Base-by-base conservation (phyloP, 2,329 filamentous ascomycete genomes). In the Chrysosporium keratinophilum region DNA sequence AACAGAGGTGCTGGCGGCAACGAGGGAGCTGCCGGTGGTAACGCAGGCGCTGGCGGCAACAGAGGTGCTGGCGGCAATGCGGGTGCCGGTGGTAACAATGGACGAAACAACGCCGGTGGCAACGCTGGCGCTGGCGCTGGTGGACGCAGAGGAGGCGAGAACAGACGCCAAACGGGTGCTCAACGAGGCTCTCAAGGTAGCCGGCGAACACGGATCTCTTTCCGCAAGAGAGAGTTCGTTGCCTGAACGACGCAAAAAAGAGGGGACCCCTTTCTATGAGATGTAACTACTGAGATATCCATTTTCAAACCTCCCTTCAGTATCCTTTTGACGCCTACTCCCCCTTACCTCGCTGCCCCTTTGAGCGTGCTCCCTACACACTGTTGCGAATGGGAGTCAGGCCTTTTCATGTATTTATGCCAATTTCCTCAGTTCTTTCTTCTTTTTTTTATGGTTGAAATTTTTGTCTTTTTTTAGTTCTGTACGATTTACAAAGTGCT, bases 401-500 rank as follows among this genome's bases (percentile, higher is more conserved):
- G 3, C 23, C 11, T 37, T 51, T 50, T 52, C 37, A 45, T 52
- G 50, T 52, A 45, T 39, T 50, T 43, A 50, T 34, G 48, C 48
- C 48, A 33, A 42, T 50, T 45, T 51, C 23, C 23, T 28, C 23
- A 28, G 23, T 28, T 37, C 31, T 44, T 43, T 37, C 50, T 42
- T 3, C 31, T 15, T 42, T 20, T 50, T 35, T 3, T 7, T 15
- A 10, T 20, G n/a, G 6, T 41, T 41, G 39, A 28, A 28, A 7
- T 28, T 19, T 6, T 41, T 41, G 7, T 41, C 11, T 41, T 41
- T 34, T 23, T 33, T 15, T 6, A 14, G 3, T 50, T 33, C 14
- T 50, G 48, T 50, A 50, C 48, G 48, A 50, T 50, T 50, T 50
- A 11, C 23, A 28, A 34, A 50, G 37, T 41, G 48, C 40, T 50